These are phyloP conservation scores for Lactarius indigo DNA, from an alignment of 768 basidiomycete species.

Conservation along the genomic window DNA sequence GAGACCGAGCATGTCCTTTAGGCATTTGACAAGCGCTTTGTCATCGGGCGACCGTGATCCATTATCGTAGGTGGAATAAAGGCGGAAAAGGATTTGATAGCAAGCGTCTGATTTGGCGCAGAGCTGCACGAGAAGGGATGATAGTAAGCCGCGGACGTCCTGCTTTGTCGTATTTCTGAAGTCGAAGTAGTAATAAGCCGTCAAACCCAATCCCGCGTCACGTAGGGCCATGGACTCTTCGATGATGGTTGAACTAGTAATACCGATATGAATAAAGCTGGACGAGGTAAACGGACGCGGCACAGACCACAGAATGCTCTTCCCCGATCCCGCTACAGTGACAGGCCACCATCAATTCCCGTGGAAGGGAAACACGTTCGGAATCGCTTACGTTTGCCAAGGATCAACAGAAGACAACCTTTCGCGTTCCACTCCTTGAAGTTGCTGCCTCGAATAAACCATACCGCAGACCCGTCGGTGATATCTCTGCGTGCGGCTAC, in stretches of 20 bases:
- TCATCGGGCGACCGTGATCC: not conserved
- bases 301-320: not conserved
- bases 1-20: not conserved
- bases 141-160: not conserved
- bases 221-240: not conserved
- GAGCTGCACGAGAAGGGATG: not conserved
- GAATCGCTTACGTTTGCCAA: not conserved
- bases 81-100: not conserved
- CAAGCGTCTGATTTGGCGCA: not conserved
- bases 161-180: not conserved
- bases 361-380: rapidly evolving
- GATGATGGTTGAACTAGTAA: not conserved
- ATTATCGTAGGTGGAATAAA: not conserved
- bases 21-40: not conserved
- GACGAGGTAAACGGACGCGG: rapidly evolving
- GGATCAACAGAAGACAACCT: not conserved
- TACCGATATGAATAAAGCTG: not conserved
- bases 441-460: not conserved
- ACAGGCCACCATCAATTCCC: not conserved
- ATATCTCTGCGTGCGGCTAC: not conserved
- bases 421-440: slow-evolving; percentile 1
- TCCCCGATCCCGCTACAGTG: not conserved
- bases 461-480: not conserved
- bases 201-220: not conserved
- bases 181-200: slow-evolving; percentile 1